These are phyloP conservation scores for Pezicula carpinea DNA, from an alignment of 2,329 filamentous ascomycete genomes.

Conservation along the genomic window DNA sequence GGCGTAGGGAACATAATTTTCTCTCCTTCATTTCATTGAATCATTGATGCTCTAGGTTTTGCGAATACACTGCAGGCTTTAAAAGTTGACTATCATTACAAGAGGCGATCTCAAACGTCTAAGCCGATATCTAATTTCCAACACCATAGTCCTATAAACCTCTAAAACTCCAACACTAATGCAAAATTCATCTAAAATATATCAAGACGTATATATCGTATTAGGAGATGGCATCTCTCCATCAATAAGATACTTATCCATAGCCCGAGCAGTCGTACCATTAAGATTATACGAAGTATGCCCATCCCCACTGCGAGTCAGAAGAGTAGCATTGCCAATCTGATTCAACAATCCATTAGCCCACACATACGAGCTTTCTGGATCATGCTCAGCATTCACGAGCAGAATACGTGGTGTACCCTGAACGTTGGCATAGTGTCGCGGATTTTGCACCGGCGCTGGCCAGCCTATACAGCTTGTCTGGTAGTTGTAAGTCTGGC, in stretches of 20 bases:
- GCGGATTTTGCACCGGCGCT: too few relatives aligned
- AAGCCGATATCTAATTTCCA: too few relatives aligned
- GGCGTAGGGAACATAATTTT: too few relatives aligned
- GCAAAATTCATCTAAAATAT: too few relatives aligned
- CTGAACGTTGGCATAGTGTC: conserved; percentile 6
- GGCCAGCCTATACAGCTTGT: conserved; percentile 27
- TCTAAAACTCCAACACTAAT: too few relatives aligned
- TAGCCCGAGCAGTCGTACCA: conserved; percentile 28
- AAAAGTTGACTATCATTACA: too few relatives aligned
- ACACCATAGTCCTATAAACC: too few relatives aligned
- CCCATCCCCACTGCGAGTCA: conserved; percentile 36
- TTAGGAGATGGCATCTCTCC: conserved; percentile 28
- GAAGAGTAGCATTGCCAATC: conserved; percentile 24
- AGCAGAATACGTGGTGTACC: conserved; percentile 30
- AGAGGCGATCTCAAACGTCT: too few relatives aligned
- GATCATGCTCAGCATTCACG: conserved; percentile 36
- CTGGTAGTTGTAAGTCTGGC: conserved; percentile 32
- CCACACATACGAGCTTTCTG: conserved; percentile 35
- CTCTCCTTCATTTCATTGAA: too few relatives aligned
- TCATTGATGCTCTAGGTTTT: too few relatives aligned
- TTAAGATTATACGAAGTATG: conserved; percentile 33
- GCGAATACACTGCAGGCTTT: too few relatives aligned
- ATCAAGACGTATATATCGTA: too few relatives aligned
- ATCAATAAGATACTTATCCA: conserved; percentile 31
- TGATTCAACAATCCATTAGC: conserved; percentile 25